phyloP scores from a whole-genome alignment of 768 basidiomycete genomes.

The Lactarius sp. region DNA sequence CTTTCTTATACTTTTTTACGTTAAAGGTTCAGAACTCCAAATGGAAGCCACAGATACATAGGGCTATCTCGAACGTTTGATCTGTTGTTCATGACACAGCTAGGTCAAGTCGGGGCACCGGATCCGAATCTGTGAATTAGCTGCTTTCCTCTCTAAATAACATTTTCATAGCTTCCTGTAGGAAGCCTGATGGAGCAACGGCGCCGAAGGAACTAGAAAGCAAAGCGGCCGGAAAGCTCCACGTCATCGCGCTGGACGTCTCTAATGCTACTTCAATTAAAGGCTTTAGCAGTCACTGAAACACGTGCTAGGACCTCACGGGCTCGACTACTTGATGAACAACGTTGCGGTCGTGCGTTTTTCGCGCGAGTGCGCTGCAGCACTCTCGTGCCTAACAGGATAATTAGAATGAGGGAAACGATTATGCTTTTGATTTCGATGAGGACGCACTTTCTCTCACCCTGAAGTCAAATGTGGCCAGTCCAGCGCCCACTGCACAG shows the following conservation, averaged over 20 bases:
- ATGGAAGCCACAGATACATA: conserved; percentile 26
- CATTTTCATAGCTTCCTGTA: conserved; percentile 33
- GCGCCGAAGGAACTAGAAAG: conserved; percentile 27
- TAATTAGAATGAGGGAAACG: conserved; percentile 27
- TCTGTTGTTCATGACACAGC: background rate
- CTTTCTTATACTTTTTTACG: background rate
- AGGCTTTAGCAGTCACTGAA: conserved; percentile 28
- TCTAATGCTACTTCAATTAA: conserved; percentile 30
- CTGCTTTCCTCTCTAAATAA: conserved; percentile 27
- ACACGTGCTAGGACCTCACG: conserved; percentile 29
- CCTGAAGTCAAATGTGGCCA: conserved; percentile 34
- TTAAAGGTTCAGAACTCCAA: background rate
- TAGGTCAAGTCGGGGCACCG: conserved; percentile 34
- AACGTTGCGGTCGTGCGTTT: conserved; percentile 36
- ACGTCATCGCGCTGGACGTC: conserved; percentile 35
- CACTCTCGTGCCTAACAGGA: background rate
- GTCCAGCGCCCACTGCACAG: conserved; percentile 35
- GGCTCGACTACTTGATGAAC: conserved; percentile 40
- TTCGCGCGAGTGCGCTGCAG: background rate
- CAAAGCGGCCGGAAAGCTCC: conserved; percentile 30
- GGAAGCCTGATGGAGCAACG: conserved; percentile 28
- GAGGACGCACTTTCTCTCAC: conserved; percentile 27
- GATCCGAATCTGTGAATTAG: conserved; percentile 30
- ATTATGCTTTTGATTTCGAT: conserved; percentile 31
- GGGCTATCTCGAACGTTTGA: background rate